Percentiles rank a stretch among this genome's conserved stretches.
These are phyloP conservation scores for Komagataella populi DNA, from an alignment of 805 yeast species.

Conservation along the genomic window DNA sequence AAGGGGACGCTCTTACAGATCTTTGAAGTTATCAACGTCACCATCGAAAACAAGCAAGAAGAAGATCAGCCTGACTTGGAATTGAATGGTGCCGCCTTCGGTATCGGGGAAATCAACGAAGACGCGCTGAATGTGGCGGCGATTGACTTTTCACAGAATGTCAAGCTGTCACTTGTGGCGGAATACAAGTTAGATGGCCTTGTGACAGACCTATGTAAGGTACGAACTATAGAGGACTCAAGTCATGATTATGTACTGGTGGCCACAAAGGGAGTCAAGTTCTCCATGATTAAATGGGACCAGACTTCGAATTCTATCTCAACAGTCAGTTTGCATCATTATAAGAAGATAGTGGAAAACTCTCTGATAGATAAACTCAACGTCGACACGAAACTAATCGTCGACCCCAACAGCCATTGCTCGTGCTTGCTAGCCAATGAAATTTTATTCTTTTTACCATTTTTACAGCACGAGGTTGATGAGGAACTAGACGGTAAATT, in stretches of 20 bases:
- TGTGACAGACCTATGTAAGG: slow-evolving; percentile 39
- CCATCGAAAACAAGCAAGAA: slow-evolving; percentile 7
- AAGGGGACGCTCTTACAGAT: slow-evolving; percentile 60
- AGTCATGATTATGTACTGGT: slow-evolving; percentile 46
- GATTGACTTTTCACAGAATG: slow-evolving; percentile 2
- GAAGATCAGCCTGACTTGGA: slow-evolving; percentile 9
- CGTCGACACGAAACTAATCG: slow-evolving; percentile 29
- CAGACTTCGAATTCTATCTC: slow-evolving; percentile 32
- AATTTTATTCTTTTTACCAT: slow-evolving; percentile 58
- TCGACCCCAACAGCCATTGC: slow-evolving; percentile 50
- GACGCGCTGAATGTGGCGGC: slow-evolving; percentile 8
- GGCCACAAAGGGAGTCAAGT: slow-evolving; percentile 61
- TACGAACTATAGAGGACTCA: slow-evolving; percentile 33
- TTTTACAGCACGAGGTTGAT: slow-evolving; percentile 25
- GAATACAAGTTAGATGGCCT: slow-evolving; percentile 66
- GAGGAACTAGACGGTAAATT: slow-evolving; percentile 14
- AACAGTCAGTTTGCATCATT: slow-evolving; percentile 75
- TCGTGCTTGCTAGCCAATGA: slow-evolving; percentile 53
- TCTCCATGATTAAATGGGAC: slow-evolving; percentile 69
- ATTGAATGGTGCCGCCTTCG: slow-evolving; percentile 6
- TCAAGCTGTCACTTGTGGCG: slow-evolving; percentile 28
- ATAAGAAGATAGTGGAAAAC: slow-evolving; percentile 53
- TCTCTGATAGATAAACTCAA: slow-evolving; percentile 26
- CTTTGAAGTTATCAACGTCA: slow-evolving; percentile 25
- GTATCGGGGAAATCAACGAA: slow-evolving; percentile 3